Evolutionary conservation across 108 stramenopile genomes (phyloP), one percentile per base, ranked within the genome.

Genomic region (Ochromonas danica): DNA sequence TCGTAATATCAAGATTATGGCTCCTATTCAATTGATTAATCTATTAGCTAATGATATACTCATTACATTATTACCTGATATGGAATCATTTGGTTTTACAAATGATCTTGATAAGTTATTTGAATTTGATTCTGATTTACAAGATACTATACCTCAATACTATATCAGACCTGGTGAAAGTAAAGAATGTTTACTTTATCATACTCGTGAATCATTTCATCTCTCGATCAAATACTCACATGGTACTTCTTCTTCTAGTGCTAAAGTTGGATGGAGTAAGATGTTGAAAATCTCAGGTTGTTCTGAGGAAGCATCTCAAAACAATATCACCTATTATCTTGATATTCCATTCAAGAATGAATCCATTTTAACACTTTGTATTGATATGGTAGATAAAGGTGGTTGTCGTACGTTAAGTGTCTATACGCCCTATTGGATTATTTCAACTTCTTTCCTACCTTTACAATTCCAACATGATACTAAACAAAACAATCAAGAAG

Each of bases 381-480:
- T 67, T 6, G 63, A 67, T 6, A 33, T 67, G 3, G 17, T 67
- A 36, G 63, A 67, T 36, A 33, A 31, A 33, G 31, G 31, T 28
- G 63, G 63, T 10, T 22, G 30, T 31, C 63, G 63, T 67, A 22
- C 17, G 10, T 28, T 67, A 25, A 67, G 25, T 67, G 17, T 67
- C 33, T 67, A 31, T 25, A 31, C 31, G 31, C 63, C 63, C 6
- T 67, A 14, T 36, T 67, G 63, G 63, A 35, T 67, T 6, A 28
- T 67, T 6, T 10, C 63, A 36, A 10, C 63, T 36, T 67, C 63
- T 6, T 67, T 67, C 31, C 35, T 67, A 10, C 63, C 63, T 6
- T 36, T 67, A 36, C 63, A 67, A 25, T 67, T 67, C 31, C 63
- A 67, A 33, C 63, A 67, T 36, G 63, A 67, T 67, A 67, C 27